Conservation (phyloP, 2,329 filamentous ascomycete genomes). For the Byssothecium circinans region DNA sequence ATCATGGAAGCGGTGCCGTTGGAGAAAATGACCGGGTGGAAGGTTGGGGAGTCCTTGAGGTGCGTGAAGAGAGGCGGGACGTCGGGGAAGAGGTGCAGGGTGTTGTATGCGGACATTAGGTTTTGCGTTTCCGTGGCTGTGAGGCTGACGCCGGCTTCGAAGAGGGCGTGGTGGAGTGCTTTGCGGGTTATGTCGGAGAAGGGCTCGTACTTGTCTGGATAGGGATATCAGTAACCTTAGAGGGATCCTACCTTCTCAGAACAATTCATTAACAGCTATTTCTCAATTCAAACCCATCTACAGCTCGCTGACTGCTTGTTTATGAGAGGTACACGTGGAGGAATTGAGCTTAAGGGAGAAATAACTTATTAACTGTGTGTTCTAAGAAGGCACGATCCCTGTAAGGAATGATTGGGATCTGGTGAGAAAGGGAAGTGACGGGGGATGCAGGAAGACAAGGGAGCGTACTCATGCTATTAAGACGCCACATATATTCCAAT, state of each 20-base stretch:
- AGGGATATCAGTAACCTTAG: neutral
- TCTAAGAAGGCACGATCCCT: too few species aligned
- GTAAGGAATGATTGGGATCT: too few species aligned
- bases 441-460: neutral
- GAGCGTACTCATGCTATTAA: slow-evolving; percentile 71
- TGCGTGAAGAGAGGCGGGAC: slow-evolving; percentile 56
- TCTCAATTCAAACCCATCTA: too few species aligned
- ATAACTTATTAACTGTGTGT: too few species aligned
- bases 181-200: slow-evolving; percentile 66
- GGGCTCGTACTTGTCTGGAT: slow-evolving; percentile 59
- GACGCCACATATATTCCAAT: slow-evolving; percentile 75
- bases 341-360: too few species aligned
- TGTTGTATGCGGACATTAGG: slow-evolving; percentile 67
- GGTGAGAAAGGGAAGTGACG: neutral
- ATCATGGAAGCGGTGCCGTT: slow-evolving; percentile 70
- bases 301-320: too few species aligned
- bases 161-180: slow-evolving; percentile 65
- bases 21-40: slow-evolving; percentile 67
- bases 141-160: slow-evolving; percentile 57
- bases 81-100: slow-evolving; percentile 66
- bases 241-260: neutral
- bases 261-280: too few species aligned
- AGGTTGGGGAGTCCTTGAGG: slow-evolving; percentile 27
- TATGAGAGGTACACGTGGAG: too few species aligned
- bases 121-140: slow-evolving; percentile 47